phyloP scores from a whole-genome alignment of 345 rosid genomes.

The Sapria himalayana region DNA sequence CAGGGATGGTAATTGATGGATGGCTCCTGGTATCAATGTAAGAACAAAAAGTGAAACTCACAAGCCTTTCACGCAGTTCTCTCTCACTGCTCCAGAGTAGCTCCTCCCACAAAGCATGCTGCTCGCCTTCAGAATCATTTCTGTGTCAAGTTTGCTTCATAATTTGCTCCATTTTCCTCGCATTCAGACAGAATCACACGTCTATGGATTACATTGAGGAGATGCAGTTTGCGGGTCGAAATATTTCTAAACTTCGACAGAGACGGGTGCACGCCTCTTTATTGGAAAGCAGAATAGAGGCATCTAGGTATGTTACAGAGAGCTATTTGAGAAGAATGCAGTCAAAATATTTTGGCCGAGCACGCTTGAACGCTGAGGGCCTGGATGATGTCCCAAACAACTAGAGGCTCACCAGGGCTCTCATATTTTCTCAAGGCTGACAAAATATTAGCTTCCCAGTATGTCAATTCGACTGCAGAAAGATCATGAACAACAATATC shows the following conservation, averaged over 20 bases:
- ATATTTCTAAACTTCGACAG: conserved; percentile 18
- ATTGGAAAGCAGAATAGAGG: conserved; percentile 15
- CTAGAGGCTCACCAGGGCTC: conserved; percentile 30
- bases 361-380: conserved; percentile 42
- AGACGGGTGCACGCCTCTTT: conserved; percentile 24
- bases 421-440: conserved; percentile 47
- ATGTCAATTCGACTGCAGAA: conserved; percentile 24
- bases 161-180: conserved; percentile 35
- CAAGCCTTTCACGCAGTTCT: conserved; percentile 68
- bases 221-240: conserved; percentile 51
- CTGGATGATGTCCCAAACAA: conserved; percentile 67
- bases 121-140: conserved; percentile 15
- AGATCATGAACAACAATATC: conserved; percentile 23
- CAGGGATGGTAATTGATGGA: conserved; percentile 9
- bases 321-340: conserved; percentile 49
- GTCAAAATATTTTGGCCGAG: conserved; percentile 37
- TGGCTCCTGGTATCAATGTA: conserved; percentile 10
- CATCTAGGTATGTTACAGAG: conserved; percentile 22
- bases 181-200: conserved; percentile 35
- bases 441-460: conserved; percentile 50
- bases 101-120: conserved; percentile 27
- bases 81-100: conserved; percentile 45
- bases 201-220: conserved; percentile 51
- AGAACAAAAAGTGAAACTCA: conserved; percentile 40
- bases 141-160: conserved; percentile 15